Conservation (phyloP, 2,329 filamentous ascomycete genomes). For the Tolypocladium inflatum region DNA sequence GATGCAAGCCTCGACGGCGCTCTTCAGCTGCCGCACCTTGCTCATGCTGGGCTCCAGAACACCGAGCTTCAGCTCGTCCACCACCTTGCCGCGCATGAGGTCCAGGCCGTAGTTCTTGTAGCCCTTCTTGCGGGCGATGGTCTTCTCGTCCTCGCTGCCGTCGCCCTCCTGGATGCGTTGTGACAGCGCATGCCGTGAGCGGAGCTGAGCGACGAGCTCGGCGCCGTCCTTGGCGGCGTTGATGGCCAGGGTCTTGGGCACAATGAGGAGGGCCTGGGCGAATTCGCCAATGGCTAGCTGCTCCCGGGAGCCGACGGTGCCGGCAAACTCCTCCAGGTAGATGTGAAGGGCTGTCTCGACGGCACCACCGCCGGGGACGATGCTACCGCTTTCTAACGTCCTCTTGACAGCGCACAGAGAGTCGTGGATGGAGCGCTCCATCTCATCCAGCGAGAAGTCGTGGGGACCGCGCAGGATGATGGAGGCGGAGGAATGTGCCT, state of each 20-base stretch:
- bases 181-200: constrained; percentile 85
- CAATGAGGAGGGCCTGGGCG: constrained; percentile 83
- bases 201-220: constrained; percentile 90
- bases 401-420: constrained; percentile 95
- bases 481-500: constrained; percentile 85
- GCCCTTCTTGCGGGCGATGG: constrained; percentile 83
- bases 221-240: constrained; percentile 96
- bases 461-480: constrained; percentile 94
- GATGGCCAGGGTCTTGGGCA: constrained; percentile 92
- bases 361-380: constrained; percentile 91
- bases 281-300: constrained; percentile 98
- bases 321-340: constrained; percentile 96
- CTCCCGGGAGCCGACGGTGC: constrained; percentile 92
- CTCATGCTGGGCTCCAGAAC: constrained; percentile 96
- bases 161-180: constrained; percentile 87
- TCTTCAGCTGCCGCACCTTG: constrained; percentile 97
- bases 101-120: constrained; percentile 99
- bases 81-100: constrained; percentile 77
- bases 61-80: constrained; percentile 88
- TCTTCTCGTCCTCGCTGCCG: constrained; percentile 77
- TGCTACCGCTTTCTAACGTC: constrained; percentile 90
- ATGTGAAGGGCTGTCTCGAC: constrained; percentile 99
- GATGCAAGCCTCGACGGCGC: constrained; percentile 95
- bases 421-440: constrained; percentile 97
- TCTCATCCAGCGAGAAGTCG: constrained; percentile 95